Percentiles rank a stretch among this genome's conserved stretches.
Conservation (phyloP, 208 protist species). For the Acanthamoeba castellanii region DNA sequence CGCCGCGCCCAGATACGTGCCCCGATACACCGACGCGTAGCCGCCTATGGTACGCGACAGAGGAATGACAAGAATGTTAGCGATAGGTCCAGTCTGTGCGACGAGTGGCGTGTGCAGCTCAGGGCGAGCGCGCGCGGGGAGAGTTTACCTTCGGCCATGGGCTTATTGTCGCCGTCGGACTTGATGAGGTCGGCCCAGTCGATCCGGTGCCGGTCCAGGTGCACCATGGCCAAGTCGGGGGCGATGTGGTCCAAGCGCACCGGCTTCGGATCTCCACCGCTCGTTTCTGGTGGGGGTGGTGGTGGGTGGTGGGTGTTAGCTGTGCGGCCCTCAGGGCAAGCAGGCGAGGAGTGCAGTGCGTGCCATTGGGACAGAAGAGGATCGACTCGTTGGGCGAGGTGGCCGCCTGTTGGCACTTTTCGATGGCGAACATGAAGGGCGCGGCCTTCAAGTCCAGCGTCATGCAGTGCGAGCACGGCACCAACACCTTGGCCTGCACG, state of each 20-base stretch:
- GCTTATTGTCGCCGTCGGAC: not conserved
- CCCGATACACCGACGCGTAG: conserved; percentile 3
- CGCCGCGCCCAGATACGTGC: not conserved
- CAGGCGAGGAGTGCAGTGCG: not conserved
- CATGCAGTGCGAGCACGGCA: conserved; percentile 66
- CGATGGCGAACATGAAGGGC: conserved; percentile 44
- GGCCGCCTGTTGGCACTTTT: conserved; percentile 50
- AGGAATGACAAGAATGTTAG: conserved; percentile 2
- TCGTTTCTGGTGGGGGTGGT: not conserved
- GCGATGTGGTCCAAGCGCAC: conserved; percentile 58
- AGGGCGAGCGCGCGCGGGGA: too few relatives aligned
- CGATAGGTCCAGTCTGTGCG: not conserved
- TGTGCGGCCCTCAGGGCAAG: too few relatives aligned
- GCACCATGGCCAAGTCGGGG: conserved; percentile 58
- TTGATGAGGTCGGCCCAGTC: not conserved
- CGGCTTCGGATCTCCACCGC: not conserved
- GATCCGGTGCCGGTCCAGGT: not conserved
- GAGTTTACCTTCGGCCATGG: not conserved
- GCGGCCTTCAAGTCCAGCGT: not conserved
- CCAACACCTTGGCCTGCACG: conserved; percentile 42
- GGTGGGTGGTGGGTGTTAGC: not conserved
- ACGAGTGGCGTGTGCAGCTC: not conserved
- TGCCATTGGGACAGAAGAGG: conserved; percentile 31
- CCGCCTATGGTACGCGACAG: not conserved
- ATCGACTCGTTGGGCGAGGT: not conserved